Base-by-base conservation (phyloP, 495 filamentous ascomycete genomes). In the Usnea hakonensis region DNA sequence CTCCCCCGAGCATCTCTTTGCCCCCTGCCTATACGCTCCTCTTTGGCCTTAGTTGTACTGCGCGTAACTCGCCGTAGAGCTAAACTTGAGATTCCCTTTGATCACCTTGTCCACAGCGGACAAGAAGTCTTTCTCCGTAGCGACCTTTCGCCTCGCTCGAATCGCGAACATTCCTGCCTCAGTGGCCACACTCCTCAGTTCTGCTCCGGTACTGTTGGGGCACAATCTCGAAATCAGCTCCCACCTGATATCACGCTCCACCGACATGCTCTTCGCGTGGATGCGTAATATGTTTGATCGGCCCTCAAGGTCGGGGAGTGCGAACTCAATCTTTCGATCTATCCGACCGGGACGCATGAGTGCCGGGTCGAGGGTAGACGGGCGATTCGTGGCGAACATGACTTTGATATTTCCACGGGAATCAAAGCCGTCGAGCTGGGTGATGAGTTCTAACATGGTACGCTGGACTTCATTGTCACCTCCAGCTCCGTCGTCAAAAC, bases 141-240 rank as follows among this genome's bases (percentile, higher is more conserved):
- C 93, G 14, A 98, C 91, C 90, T 98, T 98, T 73, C 94, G 86
- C 73, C 94, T 81, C 41, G 95, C 94, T 57, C 94, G 85, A 69
- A 98, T 97, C 50, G 94, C 95, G 73, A 95, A 98, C 95, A 98
- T 97, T 65, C 94, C 94, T 13, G 94, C 94, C 79, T 98, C 94
- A n/a, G 94, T 98, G 66, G 94, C 96, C 62, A 98, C 94, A 78
- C 90, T 94, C 67, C 87, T 77, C 69, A 98, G 77, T 77, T 98
- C 94, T 41, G 94, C 94, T 72, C 94, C 94, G 13, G 94, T 98
- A 62, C 90, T 87, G 77, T 98, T 97, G 63, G 94, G 94, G 80
- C 94, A 98, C 67, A 98, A 80, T 66, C 94, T 85, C 40, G 90
- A 95, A 65, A 98, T 97, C 56, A 98, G 77, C 78, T 98, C 94